These are phyloP conservation scores for Sclerotinia borealis DNA, from an alignment of 2,329 filamentous ascomycete genomes.

Conservation along the genomic window DNA sequence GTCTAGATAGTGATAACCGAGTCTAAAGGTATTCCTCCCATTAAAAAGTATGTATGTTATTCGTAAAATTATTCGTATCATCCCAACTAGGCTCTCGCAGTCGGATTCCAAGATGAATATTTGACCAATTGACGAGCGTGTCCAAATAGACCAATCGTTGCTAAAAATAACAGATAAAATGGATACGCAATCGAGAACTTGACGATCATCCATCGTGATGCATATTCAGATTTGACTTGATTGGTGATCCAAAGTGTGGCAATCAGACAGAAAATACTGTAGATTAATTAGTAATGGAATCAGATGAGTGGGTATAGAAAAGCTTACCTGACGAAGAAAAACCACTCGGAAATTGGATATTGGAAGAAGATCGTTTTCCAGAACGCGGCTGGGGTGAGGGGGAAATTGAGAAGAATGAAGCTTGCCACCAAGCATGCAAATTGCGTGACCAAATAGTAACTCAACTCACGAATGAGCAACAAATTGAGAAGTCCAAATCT, in stretches of 20 bases:
- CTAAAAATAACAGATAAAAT: conserved; percentile 33
- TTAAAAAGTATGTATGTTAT: neutral
- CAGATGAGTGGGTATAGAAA: neutral
- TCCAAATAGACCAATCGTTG: conserved; percentile 9
- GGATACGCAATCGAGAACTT: conserved; percentile 41
- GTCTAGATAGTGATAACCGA: neutral
- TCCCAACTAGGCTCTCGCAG: conserved; percentile 22
- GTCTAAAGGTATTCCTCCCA: neutral
- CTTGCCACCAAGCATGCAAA: conserved; percentile 41
- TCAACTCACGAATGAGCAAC: conserved; percentile 40
- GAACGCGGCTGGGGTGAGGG: conserved; percentile 34
- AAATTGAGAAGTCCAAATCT: conserved; percentile 41
- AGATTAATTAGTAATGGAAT: neutral
- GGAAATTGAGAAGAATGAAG: conserved; percentile 41
- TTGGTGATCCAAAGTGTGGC: conserved; percentile 42
- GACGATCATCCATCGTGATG: conserved; percentile 36
- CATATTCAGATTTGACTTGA: conserved; percentile 41
- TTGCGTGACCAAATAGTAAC: conserved; percentile 44
- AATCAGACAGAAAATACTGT: conserved; percentile 37
- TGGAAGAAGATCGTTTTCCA: conserved; percentile 41
- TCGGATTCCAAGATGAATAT: conserved; percentile 44
- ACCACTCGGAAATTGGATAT: conserved; percentile 43
- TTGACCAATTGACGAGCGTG: conserved; percentile 25
- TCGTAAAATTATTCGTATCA: neutral
- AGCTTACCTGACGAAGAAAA: conserved; percentile 38